A percentile compares a stretch with the other conserved stretches of the same genome.
phyloP scores from a whole-genome alignment of 176 grass and related monocot genomes.

The Stipa capillata region DNA sequence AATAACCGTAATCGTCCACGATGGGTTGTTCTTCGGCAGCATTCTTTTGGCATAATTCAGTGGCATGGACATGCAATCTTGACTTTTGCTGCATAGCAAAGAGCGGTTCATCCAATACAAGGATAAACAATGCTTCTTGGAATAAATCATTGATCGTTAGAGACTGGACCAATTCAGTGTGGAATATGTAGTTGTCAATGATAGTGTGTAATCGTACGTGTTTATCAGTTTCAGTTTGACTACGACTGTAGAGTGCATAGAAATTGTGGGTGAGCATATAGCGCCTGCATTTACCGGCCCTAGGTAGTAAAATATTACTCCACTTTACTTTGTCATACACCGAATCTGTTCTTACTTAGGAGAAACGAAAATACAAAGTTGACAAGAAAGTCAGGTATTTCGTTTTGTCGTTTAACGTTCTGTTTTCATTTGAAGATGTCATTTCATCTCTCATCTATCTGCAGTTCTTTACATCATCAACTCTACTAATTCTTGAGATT shows the following conservation, averaged over 20 bases:
- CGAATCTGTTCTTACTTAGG: neutral
- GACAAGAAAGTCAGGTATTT: neutral
- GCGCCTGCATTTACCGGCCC: slow-evolving; percentile 9
- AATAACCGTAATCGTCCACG: neutral
- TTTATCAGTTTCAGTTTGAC: slow-evolving; percentile 9
- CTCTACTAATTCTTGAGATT: neutral
- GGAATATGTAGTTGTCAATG: neutral
- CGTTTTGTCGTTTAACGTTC: neutral
- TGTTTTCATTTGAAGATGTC: neutral
- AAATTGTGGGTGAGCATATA: slow-evolving; percentile 13
- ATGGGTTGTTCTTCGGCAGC: neutral
- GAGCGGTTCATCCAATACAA: neutral
- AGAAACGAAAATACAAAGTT: neutral
- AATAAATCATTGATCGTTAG: neutral
- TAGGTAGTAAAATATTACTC: neutral
- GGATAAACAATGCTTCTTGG: neutral
- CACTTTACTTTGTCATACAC: neutral
- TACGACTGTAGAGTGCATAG: neutral
- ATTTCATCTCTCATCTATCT: neutral
- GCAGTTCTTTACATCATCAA: neutral
- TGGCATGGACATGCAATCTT: neutral
- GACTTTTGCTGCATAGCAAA: neutral
- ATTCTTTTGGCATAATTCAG: neutral
- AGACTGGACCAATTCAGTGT: neutral
- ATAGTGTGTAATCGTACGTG: neutral